Evolutionary conservation across 2,329 filamentous ascomycete species (phyloP), one percentile per base, ranked within the genome.

Genomic region (Dothistroma pini): DNA sequence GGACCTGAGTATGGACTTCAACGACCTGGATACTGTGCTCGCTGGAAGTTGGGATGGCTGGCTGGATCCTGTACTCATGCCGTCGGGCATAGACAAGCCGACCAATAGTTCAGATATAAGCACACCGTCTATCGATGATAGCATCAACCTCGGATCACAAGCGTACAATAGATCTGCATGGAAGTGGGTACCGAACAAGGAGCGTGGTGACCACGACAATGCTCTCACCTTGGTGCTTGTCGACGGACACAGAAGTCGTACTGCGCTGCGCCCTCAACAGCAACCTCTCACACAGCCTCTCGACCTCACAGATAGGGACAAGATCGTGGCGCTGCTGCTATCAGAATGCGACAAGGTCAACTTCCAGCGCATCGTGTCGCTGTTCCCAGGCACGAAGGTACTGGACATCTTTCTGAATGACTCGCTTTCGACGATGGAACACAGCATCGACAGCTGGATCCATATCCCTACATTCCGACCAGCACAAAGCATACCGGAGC

Each of bases 401-500:
- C 52, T 66, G 22, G 62, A 66, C 47, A 55, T 61, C 51, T 64
- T 66, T 35, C 53, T 66, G 32, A 62, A 66, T 25, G 64, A 66
- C 56, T 64, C 56, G 34, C 52, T 66, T 14, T 54, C 62, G 32
- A 59, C 50, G 5, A 64, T 66, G 64, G 64, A 66, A 56, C 64
- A 66, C 58, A 66, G 60, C 31, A 66, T 66, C 14, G 64, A 64
- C 48, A 61, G 60, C 52, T 66, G 64, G 64, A 61, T 66, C 12
- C 64, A 66, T 22, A 60, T 64, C 4, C 64, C 64, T 3, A 63
- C 64, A 2, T 66, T 63, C 38, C 58, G 47, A 12, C 55, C 60
- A 12, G 60, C 41, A 8, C 58, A 63, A n/a, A 34, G 49, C 6
- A 61, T 63, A 25, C 64, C 64, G 12, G 62, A 66, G 44, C 57